A percentile compares a stretch with the other conserved stretches of the same genome.
Evolutionary conservation across 169 alveolate species (phyloP).

Genomic region (Blepharisma undulans): DNA sequence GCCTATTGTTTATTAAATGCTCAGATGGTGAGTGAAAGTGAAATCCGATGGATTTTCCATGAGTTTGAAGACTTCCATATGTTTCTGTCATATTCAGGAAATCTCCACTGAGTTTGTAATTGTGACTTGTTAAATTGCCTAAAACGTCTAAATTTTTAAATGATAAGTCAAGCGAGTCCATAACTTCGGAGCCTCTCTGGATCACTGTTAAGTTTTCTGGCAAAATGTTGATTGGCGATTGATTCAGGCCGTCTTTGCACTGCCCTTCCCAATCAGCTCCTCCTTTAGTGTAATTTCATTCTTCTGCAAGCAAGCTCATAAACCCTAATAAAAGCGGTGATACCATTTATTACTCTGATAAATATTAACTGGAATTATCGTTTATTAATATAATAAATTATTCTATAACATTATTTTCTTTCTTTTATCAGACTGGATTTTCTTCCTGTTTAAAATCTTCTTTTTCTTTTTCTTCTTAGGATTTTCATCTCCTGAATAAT

Average conservation of each 20-base stretch:
- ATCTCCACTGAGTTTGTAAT: not conserved
- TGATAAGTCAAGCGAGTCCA: not conserved
- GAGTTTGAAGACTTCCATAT: not conserved
- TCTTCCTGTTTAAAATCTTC: not conserved
- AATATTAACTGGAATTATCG: not conserved
- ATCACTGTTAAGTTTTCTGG: not conserved
- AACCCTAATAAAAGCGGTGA: not conserved
- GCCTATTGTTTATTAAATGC: constrained; percentile 67
- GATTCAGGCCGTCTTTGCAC: not conserved
- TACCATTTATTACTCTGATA: not conserved
- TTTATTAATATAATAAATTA: too few species aligned
- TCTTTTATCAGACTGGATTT: not conserved
- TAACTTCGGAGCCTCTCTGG: not conserved
- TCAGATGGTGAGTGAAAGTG: constrained; percentile 81
- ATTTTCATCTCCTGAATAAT: not conserved
- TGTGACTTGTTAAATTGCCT: not conserved
- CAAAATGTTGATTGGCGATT: constrained; percentile 26
- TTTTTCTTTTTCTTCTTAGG: not conserved
- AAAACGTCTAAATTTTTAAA: not conserved
- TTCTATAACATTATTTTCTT: not conserved
- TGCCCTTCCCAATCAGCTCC: constrained; percentile 6
- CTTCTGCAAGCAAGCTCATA: not conserved
- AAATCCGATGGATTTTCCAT: constrained; percentile 40
- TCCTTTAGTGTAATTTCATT: not conserved
- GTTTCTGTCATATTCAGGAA: not conserved